These are phyloP conservation scores for Scutellaria minor DNA, from an alignment of 257 asterid genomes.

Conservation along the genomic window DNA sequence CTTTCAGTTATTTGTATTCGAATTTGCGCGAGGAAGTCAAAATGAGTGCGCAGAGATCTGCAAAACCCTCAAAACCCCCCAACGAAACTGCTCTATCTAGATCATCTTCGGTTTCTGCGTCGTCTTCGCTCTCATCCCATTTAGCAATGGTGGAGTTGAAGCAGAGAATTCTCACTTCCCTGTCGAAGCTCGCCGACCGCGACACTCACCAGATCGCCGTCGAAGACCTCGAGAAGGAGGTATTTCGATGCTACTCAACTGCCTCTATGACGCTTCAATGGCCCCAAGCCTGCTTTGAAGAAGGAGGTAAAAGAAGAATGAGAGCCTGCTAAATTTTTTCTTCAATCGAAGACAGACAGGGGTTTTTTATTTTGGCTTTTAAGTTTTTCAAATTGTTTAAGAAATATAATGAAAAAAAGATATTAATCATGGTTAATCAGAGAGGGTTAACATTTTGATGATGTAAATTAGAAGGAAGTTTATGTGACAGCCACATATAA, in stretches of 20 bases:
- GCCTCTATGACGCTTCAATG: conserved; percentile 90
- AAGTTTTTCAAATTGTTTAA: too few species aligned
- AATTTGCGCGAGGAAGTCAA: not conserved
- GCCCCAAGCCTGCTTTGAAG: conserved; percentile 84
- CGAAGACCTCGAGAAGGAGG: conserved; percentile 95
- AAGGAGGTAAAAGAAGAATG: too few species aligned
- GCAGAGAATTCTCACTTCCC: conserved; percentile 84
- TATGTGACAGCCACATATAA: too few species aligned
- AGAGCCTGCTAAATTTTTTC: too few species aligned
- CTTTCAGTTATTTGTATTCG: not conserved
- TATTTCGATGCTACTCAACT: conserved; percentile 86
- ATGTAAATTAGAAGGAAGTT: too few species aligned
- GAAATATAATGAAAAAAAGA: too few species aligned
- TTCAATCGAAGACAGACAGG: too few species aligned
- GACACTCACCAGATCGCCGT: conserved; percentile 99
- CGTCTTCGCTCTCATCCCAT: conserved; percentile 78
- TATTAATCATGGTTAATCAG: too few species aligned
- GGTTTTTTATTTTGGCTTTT: too few species aligned
- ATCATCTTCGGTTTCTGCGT: conserved; percentile 55
- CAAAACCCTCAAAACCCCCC: conserved; percentile 77
- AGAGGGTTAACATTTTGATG: too few species aligned
- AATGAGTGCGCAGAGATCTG: conserved; percentile 66
- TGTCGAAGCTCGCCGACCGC: conserved; percentile 92
- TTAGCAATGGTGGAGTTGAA: conserved; percentile 91
- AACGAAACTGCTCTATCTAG: conserved; percentile 51